Evolutionary conservation across 306 rosid species (phyloP), one percentile per base, ranked within the genome.

Genomic region (Pachyrhizus erosus): DNA sequence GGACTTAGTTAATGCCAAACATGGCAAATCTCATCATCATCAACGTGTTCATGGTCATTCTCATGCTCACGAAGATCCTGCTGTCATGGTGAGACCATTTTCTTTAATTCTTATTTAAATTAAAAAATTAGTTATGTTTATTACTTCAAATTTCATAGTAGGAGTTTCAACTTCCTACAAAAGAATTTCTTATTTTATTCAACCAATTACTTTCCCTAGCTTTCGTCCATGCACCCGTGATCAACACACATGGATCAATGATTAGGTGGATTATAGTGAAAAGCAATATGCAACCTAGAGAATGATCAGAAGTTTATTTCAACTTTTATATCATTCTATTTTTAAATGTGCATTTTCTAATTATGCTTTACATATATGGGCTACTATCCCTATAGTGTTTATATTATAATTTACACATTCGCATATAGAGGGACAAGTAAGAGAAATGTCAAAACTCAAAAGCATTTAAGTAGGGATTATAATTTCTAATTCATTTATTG

Each of bases 31-130:
- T 15, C 66, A 51, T 57, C 88, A 76, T 14, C 80, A 57, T 13
- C 62, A 33, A 37, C 88, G 71, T 37, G 68, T 20, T 29, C 88
- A 70, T 2, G 21, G 10, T 20, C 27, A 77, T 17, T 75, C 68
- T 21, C 57, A 70, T 17, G 82, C 62, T n/a, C 70, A 57, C 29
- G 86, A 85, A 4, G 80, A 85, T 14, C 52, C 77, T 77, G 18
- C 77, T 15, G 67, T 75, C 49, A 23, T 74, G 84, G 86, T 82
- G 42, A 82, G 82, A 75, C 79, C 39, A 61, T 82, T 69, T 64
- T 78, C 76, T 51, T 49, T 23, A 14, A 7, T 43, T 49, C 15
- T 23, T 48, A 24, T 45, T 49, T 37, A 6, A 5, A 14, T 31
- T 29, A 18, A 57, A 58, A 17, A 7, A 20, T 7, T 57, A 23